phyloP scores from a whole-genome alignment of 2,329 filamentous ascomycete species.

The Lachnum nothofagi region DNA sequence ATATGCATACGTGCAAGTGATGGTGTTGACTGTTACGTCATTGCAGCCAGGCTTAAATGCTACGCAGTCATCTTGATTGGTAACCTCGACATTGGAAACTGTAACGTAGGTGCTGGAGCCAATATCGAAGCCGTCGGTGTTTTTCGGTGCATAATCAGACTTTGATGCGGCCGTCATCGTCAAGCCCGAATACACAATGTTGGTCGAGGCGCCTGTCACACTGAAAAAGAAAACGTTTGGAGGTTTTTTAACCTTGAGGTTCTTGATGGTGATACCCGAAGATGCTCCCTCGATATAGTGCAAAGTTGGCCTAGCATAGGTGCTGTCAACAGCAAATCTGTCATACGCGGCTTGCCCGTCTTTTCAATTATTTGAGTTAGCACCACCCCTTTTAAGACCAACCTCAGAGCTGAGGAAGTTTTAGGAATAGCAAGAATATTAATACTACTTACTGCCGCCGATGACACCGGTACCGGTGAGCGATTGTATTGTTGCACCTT shows the following conservation, averaged over 20 bases:
- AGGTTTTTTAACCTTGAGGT: slow-evolving; percentile 38
- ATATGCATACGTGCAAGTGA: slow-evolving; percentile 44
- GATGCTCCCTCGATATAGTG: slow-evolving; percentile 36
- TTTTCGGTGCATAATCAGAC: slow-evolving; percentile 39
- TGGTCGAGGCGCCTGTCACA: slow-evolving; percentile 33
- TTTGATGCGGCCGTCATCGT: slow-evolving; percentile 38
- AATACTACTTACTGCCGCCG: too few relatives aligned
- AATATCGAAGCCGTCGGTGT: slow-evolving; percentile 51
- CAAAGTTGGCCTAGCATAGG: slow-evolving; percentile 39
- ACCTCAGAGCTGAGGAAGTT: too few relatives aligned
- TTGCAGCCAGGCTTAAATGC: slow-evolving; percentile 52
- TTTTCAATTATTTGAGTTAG: too few relatives aligned
- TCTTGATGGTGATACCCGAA: slow-evolving; percentile 36
- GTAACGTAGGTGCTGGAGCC: slow-evolving; percentile 41
- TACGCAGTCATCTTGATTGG: slow-evolving; percentile 56
- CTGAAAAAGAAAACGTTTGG: slow-evolving; percentile 43
- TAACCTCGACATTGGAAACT: slow-evolving; percentile 45
- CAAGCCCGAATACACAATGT: slow-evolving; percentile 36
- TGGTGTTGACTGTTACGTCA: slow-evolving; percentile 37
- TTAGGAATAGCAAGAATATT: too few relatives aligned
- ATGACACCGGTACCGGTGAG: slow-evolving; percentile 39
- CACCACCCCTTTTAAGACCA: too few relatives aligned
- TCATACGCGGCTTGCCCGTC: slow-evolving; percentile 42
- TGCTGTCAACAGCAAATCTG: slow-evolving; percentile 36
- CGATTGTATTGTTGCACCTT: slow-evolving; percentile 37